A percentile compares a stretch with the other conserved stretches of the same genome.
These are phyloP conservation scores for Zygotorulaspora danielsina DNA, from an alignment of 805 yeast species.

Conservation along the genomic window DNA sequence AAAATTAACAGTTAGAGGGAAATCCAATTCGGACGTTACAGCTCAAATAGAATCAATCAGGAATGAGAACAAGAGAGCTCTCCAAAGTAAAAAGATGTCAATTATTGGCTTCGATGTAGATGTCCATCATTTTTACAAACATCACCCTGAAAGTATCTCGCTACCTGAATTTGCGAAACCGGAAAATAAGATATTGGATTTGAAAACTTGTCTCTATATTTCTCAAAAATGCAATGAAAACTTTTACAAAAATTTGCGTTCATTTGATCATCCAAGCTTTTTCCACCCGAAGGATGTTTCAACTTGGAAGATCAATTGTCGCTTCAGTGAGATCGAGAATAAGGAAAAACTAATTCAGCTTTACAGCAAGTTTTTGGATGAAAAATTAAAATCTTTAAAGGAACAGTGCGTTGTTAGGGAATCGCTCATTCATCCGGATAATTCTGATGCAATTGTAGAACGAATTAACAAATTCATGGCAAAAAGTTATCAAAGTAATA, in stretches of 20 bases:
- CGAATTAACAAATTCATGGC: conserved; percentile 14
- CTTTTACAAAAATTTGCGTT: conserved; percentile 16
- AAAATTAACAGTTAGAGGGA: conserved; percentile 13
- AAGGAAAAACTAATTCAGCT: conserved; percentile 13
- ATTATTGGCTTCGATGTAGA: conserved; percentile 39
- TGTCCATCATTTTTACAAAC: conserved; percentile 38
- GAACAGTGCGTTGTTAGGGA: conserved; percentile 20
- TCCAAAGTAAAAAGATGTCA: conserved; percentile 16
- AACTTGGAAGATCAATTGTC: conserved; percentile 37
- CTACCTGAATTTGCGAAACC: conserved; percentile 23
- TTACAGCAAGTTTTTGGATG: conserved; percentile 26
- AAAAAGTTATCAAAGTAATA: conserved; percentile 2
- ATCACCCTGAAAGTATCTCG: conserved; percentile 19
- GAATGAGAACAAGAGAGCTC: conserved; percentile 13
- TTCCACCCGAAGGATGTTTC: conserved; percentile 29
- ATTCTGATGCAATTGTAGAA: conserved; percentile 10
- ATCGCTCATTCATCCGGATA: conserved; percentile 4
- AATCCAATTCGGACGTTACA: conserved; percentile 10
- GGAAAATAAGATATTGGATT: conserved; percentile 26
- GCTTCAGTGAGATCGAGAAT: conserved; percentile 26
- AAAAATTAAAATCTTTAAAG: conserved; percentile 25
- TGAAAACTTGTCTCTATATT: conserved; percentile 46
- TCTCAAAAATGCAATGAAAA: conserved; percentile 34
- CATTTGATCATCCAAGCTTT: conserved; percentile 26
- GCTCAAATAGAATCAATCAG: conserved; percentile 19